Evolutionary conservation across 495 filamentous ascomycete genomes (phyloP), one percentile per base, ranked within the genome.

Genomic region (Usnea hakonensis): DNA sequence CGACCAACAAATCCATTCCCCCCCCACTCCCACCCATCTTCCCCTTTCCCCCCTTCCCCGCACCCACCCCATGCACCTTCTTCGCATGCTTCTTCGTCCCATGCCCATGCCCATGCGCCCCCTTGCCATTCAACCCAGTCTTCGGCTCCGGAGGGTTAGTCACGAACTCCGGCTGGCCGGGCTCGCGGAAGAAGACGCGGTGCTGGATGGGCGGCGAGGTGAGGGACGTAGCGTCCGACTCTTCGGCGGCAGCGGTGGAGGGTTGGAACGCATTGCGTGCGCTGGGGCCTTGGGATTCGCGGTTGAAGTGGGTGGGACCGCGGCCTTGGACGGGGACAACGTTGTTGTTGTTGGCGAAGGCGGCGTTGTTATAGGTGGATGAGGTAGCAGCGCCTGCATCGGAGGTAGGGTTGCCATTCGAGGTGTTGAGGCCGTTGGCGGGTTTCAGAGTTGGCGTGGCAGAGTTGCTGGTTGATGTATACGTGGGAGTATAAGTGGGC

Each of bases 101-200:
- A 9, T 30, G 9, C 13, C 23, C 23, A 16, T 21, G 10, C 10
- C 23, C 46, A 9, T 30, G 9, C 13, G 46, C 23, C 5, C 23
- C 46, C 30, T 30, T 28, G 44, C 44, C 44, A 14, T 52, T 52
- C 48, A 28, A 26, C 4, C 11, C 2, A 5, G 9, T 7, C 46
- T 52, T 52, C 26, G 28, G 48, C 16, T 53, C 63, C 7, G 62
- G 38, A 13, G 55, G 36, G 26, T 55, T 60, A 21, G 58, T 36
- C 17, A 63, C 50, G 23, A 63, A 65, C 43, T 63, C 19, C 6
- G 66, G 53, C 55, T 65, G 52, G 33, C 66, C 66, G 1, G 59
- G 46, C 13, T 54, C 14, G 46, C 48, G 59, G 37, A 68, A 68
- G 13, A 61, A 33, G 26, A 60, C 59, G 46, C 61, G 65, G 55